Evolutionary conservation across 805 yeast genomes (phyloP).

Genomic region (Tetrapisispora nanseiensis): DNA sequence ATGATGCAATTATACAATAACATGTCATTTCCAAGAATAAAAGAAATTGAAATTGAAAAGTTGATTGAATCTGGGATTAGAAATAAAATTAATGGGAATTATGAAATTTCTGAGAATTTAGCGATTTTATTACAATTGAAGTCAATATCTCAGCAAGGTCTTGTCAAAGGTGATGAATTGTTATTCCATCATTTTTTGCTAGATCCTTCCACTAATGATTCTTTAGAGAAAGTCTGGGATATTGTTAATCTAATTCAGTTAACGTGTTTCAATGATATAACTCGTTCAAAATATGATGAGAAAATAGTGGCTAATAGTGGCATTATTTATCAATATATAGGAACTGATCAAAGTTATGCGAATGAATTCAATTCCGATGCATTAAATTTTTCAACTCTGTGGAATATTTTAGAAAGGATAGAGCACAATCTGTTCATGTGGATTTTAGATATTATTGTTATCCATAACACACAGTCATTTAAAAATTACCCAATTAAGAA

Average conservation of each 20-base stretch:
- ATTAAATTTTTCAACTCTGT: constrained; percentile 24
- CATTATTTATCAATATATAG: constrained; percentile 21
- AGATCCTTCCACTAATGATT: constrained; percentile 6
- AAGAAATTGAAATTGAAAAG: constrained; percentile 22
- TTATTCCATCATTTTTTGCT: constrained; percentile 24
- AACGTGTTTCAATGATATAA: constrained; percentile 22
- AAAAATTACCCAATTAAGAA: constrained; percentile 23
- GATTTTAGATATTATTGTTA: constrained; percentile 25
- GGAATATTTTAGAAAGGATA: constrained; percentile 24
- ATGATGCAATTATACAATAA: constrained; percentile 23
- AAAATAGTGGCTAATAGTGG: constrained; percentile 26
- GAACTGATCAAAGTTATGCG: constrained; percentile 21
- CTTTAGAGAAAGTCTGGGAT: constrained; percentile 21
- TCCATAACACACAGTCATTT: constrained; percentile 29
- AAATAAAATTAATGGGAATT: constrained; percentile 7
- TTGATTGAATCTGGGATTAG: constrained; percentile 12
- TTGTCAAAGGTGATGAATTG: constrained; percentile 28
- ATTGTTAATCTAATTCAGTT: constrained; percentile 22
- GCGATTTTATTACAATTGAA: constrained; percentile 26
- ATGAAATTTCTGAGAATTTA: constrained; percentile 14
- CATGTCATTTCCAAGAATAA: constrained; percentile 25
- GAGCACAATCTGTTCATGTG: constrained; percentile 27
- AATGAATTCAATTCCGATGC: constrained; percentile 21
- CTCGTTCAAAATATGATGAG: constrained; percentile 19
- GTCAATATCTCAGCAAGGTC: constrained; percentile 29